A percentile compares a stretch with the other conserved stretches of the same genome.
phyloP scores from a whole-genome alignment of 371 early-diverging fungal species.

The Mucor piriformis region DNA sequence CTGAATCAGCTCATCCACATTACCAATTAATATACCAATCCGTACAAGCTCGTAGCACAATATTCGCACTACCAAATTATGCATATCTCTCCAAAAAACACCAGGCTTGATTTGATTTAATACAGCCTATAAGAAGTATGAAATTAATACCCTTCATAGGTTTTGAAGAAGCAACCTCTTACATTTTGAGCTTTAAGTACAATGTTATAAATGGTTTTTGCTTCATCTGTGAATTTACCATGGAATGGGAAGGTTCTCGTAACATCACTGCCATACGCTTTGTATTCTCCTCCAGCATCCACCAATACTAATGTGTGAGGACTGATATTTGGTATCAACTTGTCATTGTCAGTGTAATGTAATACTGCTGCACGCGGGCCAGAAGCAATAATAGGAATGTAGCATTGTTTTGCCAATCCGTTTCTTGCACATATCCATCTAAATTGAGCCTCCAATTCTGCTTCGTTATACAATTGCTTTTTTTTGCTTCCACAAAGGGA shows the following conservation, averaged over 20 bases:
- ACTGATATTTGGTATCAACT: conserved; percentile 17
- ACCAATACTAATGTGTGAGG: conserved; percentile 61
- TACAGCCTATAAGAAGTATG: conserved; percentile 45
- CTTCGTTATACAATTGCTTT: conserved; percentile 35
- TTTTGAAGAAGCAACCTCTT: too few species aligned
- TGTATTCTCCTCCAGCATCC: conserved; percentile 81
- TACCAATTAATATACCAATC: conserved; percentile 71
- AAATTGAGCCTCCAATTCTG: conserved; percentile 53
- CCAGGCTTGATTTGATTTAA: conserved; percentile 69
- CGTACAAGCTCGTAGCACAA: conserved; percentile 69
- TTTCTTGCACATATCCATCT: conserved; percentile 48
- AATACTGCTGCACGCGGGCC: conserved; percentile 48
- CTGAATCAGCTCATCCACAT: conserved; percentile 62
- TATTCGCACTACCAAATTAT: conserved; percentile 69
- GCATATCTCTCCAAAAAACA: conserved; percentile 90
- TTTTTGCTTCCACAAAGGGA: not conserved
- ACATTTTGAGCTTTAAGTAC: conserved; percentile 77
- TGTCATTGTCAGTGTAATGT: conserved; percentile 51
- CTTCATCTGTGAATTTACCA: conserved; percentile 68
- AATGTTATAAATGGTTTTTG: conserved; percentile 74
- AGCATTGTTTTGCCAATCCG: conserved; percentile 46
- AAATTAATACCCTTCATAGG: too few species aligned
- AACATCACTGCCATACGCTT: conserved; percentile 81
- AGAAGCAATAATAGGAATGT: conserved; percentile 54
- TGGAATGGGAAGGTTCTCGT: conserved; percentile 84